Conservation (phyloP, 2,329 filamentous ascomycete genomes). For the Keithomyces neogunnii region DNA sequence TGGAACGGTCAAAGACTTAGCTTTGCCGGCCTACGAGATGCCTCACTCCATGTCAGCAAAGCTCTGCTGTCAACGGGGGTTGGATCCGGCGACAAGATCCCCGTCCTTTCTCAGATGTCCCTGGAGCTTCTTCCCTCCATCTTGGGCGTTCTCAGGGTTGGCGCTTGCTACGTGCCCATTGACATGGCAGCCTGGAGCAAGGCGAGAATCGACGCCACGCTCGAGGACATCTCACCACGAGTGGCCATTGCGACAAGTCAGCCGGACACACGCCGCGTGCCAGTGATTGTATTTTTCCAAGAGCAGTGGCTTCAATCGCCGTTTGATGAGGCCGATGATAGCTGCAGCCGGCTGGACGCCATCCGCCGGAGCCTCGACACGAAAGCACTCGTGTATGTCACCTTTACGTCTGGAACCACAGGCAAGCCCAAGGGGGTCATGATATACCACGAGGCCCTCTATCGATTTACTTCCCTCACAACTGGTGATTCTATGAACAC, state of each 20-base stretch:
- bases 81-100: neutral
- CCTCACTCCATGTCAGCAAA: neutral
- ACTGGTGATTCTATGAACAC: neutral
- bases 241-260: neutral
- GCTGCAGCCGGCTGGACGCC: no score
- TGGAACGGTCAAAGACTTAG: neutral
- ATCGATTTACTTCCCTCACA: no score
- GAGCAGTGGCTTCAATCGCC: no score
- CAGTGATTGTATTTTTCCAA: no score
- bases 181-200: constrained; percentile 4
- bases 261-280: neutral
- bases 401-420: constrained; percentile 29
- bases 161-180: constrained; percentile 5
- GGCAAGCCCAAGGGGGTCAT: constrained; percentile 29
- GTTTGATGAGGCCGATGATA: no score
- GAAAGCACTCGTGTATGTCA: constrained; percentile 19
- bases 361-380: constrained; percentile 31
- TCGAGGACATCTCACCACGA: neutral
- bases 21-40: neutral
- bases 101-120: constrained; percentile 2
- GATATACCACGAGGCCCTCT: constrained; percentile 15
- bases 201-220: constrained; percentile 3
- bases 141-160: constrained; percentile 1
- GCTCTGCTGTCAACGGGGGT: neutral
- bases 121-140: constrained; percentile 4